These are phyloP conservation scores for Dalbergia cochinchinensis DNA, from an alignment of 306 rosid genomes.

Conservation along the genomic window DNA sequence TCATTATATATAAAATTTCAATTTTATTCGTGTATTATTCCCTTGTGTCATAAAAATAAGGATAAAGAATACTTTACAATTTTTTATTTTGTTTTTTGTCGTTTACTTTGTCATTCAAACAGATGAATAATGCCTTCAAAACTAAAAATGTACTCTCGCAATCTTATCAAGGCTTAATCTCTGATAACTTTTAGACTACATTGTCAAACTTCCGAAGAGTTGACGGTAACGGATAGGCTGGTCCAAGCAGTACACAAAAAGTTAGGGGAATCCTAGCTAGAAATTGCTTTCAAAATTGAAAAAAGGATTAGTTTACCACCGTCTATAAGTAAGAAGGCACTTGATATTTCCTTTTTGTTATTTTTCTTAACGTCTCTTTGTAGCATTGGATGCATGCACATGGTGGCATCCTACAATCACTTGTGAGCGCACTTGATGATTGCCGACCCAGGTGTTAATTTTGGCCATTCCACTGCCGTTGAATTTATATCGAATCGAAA, in stretches of 20 bases:
- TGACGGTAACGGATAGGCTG: slow-evolving; percentile 4
- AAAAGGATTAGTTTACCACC: not conserved
- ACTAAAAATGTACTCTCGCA: too few relatives aligned
- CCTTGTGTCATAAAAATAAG: too few relatives aligned
- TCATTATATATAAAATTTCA: too few relatives aligned
- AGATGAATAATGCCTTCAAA: too few relatives aligned
- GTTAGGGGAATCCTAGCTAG: slow-evolving; percentile 39
- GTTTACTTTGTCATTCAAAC: too few relatives aligned
- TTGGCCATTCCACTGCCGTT: slow-evolving; percentile 6
- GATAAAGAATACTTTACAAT: too few relatives aligned
- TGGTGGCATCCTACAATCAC: slow-evolving; percentile 43
- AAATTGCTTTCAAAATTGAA: slow-evolving; percentile 33
- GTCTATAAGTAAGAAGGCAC: slow-evolving; percentile 46
- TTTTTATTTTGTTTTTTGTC: too few relatives aligned
- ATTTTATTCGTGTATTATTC: too few relatives aligned
- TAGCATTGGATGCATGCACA: slow-evolving; percentile 45
- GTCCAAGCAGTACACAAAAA: slow-evolving; percentile 18
- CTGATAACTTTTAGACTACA: not conserved
- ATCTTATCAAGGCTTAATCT: not conserved
- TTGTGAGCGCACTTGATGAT: slow-evolving; percentile 38
- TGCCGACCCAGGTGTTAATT: slow-evolving; percentile 37
- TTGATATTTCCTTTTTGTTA: slow-evolving; percentile 45
- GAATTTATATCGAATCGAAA: slow-evolving; percentile 14
- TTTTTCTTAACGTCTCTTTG: slow-evolving; percentile 44
- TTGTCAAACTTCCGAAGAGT: slow-evolving; percentile 23